Evolutionary conservation across 257 asterid species (phyloP).

Genomic region (Apocynum venetum): DNA sequence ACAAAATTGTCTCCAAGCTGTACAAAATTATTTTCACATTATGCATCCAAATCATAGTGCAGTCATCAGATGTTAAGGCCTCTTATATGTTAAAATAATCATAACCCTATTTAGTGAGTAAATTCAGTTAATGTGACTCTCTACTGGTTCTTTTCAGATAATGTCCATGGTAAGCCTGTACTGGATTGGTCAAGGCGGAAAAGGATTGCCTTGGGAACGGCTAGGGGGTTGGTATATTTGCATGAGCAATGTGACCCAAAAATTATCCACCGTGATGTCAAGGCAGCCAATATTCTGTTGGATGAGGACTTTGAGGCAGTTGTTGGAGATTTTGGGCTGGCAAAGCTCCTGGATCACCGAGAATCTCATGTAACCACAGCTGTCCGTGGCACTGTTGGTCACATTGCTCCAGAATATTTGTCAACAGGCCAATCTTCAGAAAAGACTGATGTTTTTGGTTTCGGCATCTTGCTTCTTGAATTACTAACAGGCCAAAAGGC

Average conservation of each 20-base stretch:
- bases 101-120: neutral
- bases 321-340: conserved; percentile 92
- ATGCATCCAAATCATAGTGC: neutral
- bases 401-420: conserved; percentile 87
- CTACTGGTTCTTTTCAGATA: conserved; percentile 39
- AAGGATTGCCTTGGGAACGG: conserved; percentile 78
- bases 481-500: conserved; percentile 90
- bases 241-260: conserved; percentile 96
- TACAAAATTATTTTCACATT: neutral
- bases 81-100: neutral
- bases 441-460: conserved; percentile 89
- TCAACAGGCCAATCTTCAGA: conserved; percentile 93
- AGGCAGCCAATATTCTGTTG: conserved; percentile 88
- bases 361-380: conserved; percentile 96
- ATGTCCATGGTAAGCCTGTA: conserved; percentile 64
- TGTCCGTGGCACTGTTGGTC: conserved; percentile 96
- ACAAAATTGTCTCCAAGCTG: neutral
- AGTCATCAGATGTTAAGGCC: neutral
- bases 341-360: conserved; percentile 83
- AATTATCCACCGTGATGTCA: conserved; percentile 89
- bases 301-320: conserved; percentile 96
- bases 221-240: conserved; percentile 79
- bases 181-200: conserved; percentile 83
- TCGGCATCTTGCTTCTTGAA: conserved; percentile 85
- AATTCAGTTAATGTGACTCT: neutral